These are phyloP conservation scores for Colletotrichum trifolii DNA, from an alignment of 2,329 filamentous ascomycete genomes.

Conservation along the genomic window DNA sequence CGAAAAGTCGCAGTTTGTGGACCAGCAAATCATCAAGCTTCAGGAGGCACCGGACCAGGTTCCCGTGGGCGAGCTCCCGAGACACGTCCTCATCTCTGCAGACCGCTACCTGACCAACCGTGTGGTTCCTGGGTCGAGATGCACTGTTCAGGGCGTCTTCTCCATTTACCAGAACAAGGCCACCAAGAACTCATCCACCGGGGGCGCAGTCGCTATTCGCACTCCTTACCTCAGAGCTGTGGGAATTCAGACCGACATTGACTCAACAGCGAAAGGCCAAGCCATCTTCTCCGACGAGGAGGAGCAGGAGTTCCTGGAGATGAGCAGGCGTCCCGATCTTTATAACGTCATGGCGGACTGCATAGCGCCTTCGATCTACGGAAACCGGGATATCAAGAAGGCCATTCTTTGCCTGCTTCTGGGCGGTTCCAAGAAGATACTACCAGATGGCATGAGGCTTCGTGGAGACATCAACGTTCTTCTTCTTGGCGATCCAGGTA, in stretches of 20 bases:
- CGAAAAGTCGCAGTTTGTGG: conserved; percentile 93
- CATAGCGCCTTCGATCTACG: conserved; percentile 97
- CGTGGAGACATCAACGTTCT: conserved; percentile 98
- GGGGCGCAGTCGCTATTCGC: conserved; percentile 90
- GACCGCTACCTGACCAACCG: conserved; percentile 95
- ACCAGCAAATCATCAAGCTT: conserved; percentile 97
- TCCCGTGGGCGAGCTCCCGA: conserved; percentile 92
- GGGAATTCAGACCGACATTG: conserved; percentile 89
- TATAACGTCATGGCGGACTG: conserved; percentile 91
- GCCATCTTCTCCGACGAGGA: conserved; percentile 92
- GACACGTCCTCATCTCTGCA: conserved; percentile 96
- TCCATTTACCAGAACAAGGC: conserved; percentile 97
- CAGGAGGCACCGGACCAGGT: conserved; percentile 98
- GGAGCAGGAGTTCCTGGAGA: conserved; percentile 93
- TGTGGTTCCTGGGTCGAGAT: conserved; percentile 93
- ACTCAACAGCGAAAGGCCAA: conserved; percentile 87
- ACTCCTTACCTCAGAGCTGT: conserved; percentile 95
- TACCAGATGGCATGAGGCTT: conserved; percentile 97
- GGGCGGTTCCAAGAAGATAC: conserved; percentile 96
- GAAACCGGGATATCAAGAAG: conserved; percentile 96
- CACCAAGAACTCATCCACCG: conserved; percentile 77
- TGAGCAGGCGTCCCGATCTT: conserved; percentile 91
- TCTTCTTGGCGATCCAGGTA: conserved; percentile 95
- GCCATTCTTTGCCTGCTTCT: conserved; percentile 93
- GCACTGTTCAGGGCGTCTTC: conserved; percentile 96